phyloP scores from a whole-genome alignment of 352 stramenopile species.

The Phytophthora quininea region DNA sequence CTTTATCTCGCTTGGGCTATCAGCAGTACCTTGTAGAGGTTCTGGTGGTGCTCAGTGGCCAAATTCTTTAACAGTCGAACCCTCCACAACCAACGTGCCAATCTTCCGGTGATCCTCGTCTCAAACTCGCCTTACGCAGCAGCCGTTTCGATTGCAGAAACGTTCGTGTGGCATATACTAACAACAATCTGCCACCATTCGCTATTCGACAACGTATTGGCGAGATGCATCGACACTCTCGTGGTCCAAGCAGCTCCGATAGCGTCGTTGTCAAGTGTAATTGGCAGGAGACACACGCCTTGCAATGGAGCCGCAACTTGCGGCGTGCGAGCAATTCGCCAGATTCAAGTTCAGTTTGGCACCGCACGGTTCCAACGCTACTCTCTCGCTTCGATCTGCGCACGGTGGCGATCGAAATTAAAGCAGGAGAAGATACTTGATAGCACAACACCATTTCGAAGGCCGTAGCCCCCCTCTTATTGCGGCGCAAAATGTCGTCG shows the following conservation, averaged over 20 bases:
- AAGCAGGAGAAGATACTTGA: too few species aligned
- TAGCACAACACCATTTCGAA: too few species aligned
- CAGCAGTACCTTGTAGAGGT: too few species aligned
- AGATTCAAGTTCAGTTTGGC: constrained; percentile 30
- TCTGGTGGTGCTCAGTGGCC: too few species aligned
- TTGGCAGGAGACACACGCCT: background rate
- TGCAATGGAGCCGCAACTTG: background rate
- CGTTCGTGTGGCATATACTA: background rate
- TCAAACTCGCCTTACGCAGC: background rate
- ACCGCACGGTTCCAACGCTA: constrained; percentile 12
- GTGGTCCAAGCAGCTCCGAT: background rate
- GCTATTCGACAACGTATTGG: background rate
- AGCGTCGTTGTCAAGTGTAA: background rate
- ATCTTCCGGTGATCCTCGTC: background rate
- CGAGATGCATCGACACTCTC: background rate
- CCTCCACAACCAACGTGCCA: background rate
- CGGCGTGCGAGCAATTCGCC: background rate
- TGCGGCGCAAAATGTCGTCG: too few species aligned
- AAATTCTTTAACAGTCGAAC: background rate
- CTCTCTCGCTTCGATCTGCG: too few species aligned
- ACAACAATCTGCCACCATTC: background rate
- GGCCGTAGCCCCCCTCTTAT: too few species aligned
- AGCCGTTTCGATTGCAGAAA: background rate
- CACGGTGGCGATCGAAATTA: too few species aligned
- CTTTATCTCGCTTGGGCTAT: too few species aligned